These are phyloP conservation scores for Globisporangium camurandrum DNA, from an alignment of 352 stramenopile species.

Conservation along the genomic window DNA sequence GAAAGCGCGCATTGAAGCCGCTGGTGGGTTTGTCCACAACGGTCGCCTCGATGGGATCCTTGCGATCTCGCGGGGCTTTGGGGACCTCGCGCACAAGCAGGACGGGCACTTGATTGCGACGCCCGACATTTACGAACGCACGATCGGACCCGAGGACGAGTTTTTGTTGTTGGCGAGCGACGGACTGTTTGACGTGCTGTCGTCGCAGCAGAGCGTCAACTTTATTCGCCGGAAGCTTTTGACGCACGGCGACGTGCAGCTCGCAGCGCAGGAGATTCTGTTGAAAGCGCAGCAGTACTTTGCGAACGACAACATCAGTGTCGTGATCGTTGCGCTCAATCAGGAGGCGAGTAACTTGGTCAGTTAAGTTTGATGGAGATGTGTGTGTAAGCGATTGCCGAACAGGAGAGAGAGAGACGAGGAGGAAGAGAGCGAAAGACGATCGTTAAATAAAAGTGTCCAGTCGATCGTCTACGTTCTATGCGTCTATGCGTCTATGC, in stretches of 20 bases:
- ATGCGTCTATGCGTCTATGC: slow-evolving; percentile 5
- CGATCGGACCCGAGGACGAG: slow-evolving; percentile 61
- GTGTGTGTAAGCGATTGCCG: too few relatives aligned
- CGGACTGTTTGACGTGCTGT: slow-evolving; percentile 88
- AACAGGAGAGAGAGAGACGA: too few relatives aligned
- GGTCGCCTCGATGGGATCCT: slow-evolving; percentile 83
- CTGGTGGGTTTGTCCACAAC: slow-evolving; percentile 85
- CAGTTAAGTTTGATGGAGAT: slow-evolving; percentile 4
- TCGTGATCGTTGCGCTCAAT: slow-evolving; percentile 84
- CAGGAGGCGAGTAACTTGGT: slow-evolving; percentile 24
- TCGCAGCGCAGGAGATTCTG: slow-evolving; percentile 82
- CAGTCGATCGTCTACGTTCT: slow-evolving; percentile 4
- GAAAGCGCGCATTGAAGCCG: slow-evolving; percentile 69
- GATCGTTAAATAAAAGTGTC: too few relatives aligned
- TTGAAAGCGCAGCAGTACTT: slow-evolving; percentile 86
- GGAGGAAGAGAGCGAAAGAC: too few relatives aligned
- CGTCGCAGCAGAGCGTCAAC: slow-evolving; percentile 87
- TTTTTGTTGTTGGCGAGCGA: slow-evolving; percentile 90
- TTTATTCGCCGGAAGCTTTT: slow-evolving; percentile 86
- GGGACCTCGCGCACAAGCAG: slow-evolving; percentile 85
- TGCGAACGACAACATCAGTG: slow-evolving; percentile 88
- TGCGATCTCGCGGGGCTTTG: slow-evolving; percentile 83
- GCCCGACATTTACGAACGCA: slow-evolving; percentile 72
- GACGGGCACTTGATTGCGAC: slow-evolving; percentile 80
- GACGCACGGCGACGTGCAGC: slow-evolving; percentile 84